Conservation (phyloP, 768 basidiomycete species). For the Russula virescens region DNA sequence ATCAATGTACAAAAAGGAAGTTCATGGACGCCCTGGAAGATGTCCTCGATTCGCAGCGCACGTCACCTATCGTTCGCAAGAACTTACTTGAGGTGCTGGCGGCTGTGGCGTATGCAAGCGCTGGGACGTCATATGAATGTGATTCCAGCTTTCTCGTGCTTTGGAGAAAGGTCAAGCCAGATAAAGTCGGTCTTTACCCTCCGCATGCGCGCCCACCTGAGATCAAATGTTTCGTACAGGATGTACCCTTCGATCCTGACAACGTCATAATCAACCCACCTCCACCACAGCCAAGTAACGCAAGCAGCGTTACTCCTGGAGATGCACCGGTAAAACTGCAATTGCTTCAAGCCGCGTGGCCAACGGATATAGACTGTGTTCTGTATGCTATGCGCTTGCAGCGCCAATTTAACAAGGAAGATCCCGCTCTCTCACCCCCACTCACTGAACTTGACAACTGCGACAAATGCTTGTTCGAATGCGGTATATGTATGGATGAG, state of each 20-base stretch:
- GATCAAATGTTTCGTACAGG: conserved; percentile 39
- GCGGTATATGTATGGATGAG: conserved; percentile 52
- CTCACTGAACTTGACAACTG: conserved; percentile 28
- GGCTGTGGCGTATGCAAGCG: conserved; percentile 69
- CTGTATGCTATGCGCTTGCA: conserved; percentile 30
- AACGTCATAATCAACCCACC: no score
- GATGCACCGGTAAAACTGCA: no score
- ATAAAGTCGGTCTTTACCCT: conserved; percentile 45
- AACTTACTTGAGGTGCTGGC: conserved; percentile 75
- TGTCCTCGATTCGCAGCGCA: conserved; percentile 52
- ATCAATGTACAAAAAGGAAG: conserved; percentile 65
- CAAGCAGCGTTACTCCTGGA: no score
- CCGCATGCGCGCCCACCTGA: neutral
- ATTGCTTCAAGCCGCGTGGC: no score
- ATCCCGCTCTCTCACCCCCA: conserved; percentile 35
- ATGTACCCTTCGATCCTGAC: conserved; percentile 43
- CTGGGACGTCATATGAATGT: conserved; percentile 30
- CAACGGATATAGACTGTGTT: no score
- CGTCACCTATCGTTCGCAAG: conserved; percentile 76
- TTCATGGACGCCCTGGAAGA: conserved; percentile 78
- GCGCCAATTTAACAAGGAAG: conserved; percentile 38
- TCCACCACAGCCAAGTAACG: no score
- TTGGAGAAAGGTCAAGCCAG: conserved; percentile 82
- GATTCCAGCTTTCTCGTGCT: conserved; percentile 56
- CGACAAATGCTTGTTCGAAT: conserved; percentile 42